phyloP scores from a whole-genome alignment of 305 asterid species.

The Fraxinus sp. region DNA sequence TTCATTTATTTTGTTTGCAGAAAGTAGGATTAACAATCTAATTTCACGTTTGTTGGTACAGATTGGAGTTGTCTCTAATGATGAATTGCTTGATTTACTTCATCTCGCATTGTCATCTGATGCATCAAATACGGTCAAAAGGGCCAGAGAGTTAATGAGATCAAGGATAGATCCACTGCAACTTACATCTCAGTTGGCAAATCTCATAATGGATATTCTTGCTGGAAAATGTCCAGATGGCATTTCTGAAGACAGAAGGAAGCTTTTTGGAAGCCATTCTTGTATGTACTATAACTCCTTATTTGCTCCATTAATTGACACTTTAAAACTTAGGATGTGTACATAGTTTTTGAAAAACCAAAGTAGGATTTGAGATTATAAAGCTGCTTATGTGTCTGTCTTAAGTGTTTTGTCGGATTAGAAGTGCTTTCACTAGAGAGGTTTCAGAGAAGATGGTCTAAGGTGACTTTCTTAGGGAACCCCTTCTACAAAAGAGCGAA shows the following conservation, averaged over 20 bases:
- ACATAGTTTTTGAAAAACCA: neutral
- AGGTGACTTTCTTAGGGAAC: neutral
- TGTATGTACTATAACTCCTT: constrained; percentile 42
- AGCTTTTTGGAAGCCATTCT: constrained; percentile 45
- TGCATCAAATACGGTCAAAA: constrained; percentile 70
- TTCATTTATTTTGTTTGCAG: neutral
- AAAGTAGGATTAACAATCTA: constrained; percentile 2
- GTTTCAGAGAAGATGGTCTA: neutral
- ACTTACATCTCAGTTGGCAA: constrained; percentile 71
- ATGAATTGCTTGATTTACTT: constrained; percentile 75
- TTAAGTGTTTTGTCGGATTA: neutral
- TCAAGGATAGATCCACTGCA: constrained; percentile 83
- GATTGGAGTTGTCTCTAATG: constrained; percentile 86
- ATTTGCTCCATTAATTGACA: neutral
- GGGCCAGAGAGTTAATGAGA: constrained; percentile 69
- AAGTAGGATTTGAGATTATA: neutral
- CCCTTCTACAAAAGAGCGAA: neutral
- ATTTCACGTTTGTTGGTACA: constrained; percentile 31
- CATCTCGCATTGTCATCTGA: constrained; percentile 78
- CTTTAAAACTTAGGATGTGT: neutral
- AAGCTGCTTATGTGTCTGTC: neutral
- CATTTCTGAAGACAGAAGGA: constrained; percentile 47
- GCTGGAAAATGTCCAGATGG: constrained; percentile 65
- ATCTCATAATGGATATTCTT: constrained; percentile 78
- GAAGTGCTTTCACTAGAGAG: neutral